These are phyloP conservation scores for Neonectria punicea DNA, from an alignment of 2,329 filamentous ascomycete species.

Conservation along the genomic window DNA sequence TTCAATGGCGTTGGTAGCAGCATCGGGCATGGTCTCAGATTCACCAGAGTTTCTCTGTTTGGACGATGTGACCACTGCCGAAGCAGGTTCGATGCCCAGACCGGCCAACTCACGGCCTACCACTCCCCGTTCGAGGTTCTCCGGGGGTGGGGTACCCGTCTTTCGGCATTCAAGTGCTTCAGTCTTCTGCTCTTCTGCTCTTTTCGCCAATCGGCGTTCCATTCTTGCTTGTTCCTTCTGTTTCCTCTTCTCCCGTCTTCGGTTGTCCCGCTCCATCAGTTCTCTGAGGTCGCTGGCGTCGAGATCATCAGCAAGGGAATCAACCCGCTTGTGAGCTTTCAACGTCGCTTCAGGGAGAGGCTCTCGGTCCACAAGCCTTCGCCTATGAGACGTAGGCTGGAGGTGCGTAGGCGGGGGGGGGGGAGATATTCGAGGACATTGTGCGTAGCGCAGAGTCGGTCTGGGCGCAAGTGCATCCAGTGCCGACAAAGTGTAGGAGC, in stretches of 20 bases:
- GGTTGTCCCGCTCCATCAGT: constrained; percentile 88
- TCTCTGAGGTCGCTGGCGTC: constrained; percentile 86
- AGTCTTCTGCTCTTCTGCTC: constrained; percentile 73
- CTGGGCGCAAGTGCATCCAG: constrained; percentile 86
- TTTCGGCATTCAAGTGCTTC: constrained; percentile 66
- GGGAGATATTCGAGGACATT: constrained; percentile 68
- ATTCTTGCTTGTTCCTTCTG: constrained; percentile 74
- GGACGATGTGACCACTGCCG: constrained; percentile 66
- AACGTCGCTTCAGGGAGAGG: constrained; percentile 70
- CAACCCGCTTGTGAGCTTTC: constrained; percentile 69
- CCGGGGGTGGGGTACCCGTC: constrained; percentile 61
- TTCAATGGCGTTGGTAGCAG: constrained; percentile 31
- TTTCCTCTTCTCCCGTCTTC: constrained; percentile 80
- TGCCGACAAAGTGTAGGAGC: constrained; percentile 81
- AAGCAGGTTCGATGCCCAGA: constrained; percentile 66
- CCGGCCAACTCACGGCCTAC: constrained; percentile 67
- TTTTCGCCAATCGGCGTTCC: constrained; percentile 71
- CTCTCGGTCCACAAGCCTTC: constrained; percentile 61
- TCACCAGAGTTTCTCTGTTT: constrained; percentile 53
- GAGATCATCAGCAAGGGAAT: constrained; percentile 84
- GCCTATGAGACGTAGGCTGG: constrained; percentile 61
- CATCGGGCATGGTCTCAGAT: constrained; percentile 39
- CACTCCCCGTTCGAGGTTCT: constrained; percentile 69
- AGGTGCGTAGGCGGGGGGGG: constrained; percentile 57
- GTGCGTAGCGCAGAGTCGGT: constrained; percentile 81